Conservation (phyloP, 2,329 filamentous ascomycete species). For the Colletotrichum theobromicola region DNA sequence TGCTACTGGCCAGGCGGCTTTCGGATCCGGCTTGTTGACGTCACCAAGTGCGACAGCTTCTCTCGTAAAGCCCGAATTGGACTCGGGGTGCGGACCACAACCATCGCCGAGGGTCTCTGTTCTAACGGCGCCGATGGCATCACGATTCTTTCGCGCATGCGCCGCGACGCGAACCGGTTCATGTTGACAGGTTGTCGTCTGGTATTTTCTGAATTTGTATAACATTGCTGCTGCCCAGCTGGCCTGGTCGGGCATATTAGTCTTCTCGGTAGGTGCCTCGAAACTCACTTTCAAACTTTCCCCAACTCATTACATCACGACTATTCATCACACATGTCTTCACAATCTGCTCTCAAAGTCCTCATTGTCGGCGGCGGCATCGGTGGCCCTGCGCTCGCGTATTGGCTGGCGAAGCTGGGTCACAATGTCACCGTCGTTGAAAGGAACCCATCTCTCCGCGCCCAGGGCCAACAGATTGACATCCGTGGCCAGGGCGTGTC, state of each 20-base stretch:
- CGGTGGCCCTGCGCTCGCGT: conserved; percentile 47
- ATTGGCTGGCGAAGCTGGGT: conserved; percentile 41
- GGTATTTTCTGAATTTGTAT: not conserved
- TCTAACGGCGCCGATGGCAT: not conserved
- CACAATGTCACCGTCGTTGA: conserved; percentile 49
- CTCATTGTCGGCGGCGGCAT: conserved; percentile 55
- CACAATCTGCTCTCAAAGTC: conserved; percentile 43
- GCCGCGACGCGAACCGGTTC: not conserved
- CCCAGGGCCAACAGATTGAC: conserved; percentile 51
- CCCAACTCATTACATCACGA: not conserved
- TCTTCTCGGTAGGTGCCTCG: too few relatives aligned
- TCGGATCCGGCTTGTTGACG: not conserved
- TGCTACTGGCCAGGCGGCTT: not conserved
- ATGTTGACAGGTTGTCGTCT: not conserved
- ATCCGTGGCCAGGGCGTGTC: conserved; percentile 46
- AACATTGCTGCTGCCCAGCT: not conserved
- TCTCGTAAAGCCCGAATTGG: conserved; percentile 2
- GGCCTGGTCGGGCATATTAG: not conserved
- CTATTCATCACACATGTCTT: conserved; percentile 24
- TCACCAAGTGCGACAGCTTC: not conserved
- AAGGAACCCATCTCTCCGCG: conserved; percentile 39
- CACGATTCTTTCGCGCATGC: not conserved
- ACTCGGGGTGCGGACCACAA: not conserved
- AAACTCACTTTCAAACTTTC: not conserved
- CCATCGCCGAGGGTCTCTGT: not conserved